These are phyloP conservation scores for Delitschia confertaspora DNA, from an alignment of 495 filamentous ascomycete genomes.

Conservation along the genomic window DNA sequence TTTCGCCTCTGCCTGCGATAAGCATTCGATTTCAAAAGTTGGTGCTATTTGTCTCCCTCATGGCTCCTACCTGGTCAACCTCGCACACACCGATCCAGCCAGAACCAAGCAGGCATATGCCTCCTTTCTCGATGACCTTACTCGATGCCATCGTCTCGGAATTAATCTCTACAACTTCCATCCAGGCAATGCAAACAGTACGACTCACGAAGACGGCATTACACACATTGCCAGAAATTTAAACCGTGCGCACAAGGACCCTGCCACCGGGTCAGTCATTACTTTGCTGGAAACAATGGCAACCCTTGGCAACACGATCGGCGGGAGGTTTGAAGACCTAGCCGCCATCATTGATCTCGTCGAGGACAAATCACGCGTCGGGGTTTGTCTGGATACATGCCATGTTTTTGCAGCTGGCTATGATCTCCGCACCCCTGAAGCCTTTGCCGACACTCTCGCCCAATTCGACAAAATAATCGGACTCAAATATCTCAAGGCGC, in stretches of 20 bases:
- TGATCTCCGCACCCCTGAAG: conserved; percentile 66
- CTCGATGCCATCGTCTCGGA: conserved; percentile 78
- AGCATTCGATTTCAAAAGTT: conserved; percentile 69
- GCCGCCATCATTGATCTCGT: conserved; percentile 70
- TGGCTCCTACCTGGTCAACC: conserved; percentile 92
- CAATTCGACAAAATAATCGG: conserved; percentile 78
- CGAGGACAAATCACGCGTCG: conserved; percentile 75
- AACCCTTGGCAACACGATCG: conserved; percentile 72
- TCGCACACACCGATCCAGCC: conserved; percentile 68
- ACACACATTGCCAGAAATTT: conserved; percentile 67
- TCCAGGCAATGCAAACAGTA: conserved; percentile 68
- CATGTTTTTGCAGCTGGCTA: conserved; percentile 92
- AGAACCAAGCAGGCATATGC: conserved; percentile 83
- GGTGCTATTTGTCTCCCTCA: conserved; percentile 60
- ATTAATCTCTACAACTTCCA: conserved; percentile 96
- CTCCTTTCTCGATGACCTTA: conserved; percentile 79
- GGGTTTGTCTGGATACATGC: conserved; percentile 94
- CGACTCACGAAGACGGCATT: conserved; percentile 58
- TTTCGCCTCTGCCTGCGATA: conserved; percentile 56
- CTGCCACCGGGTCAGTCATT: conserved; percentile 59
- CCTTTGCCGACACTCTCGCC: conserved; percentile 62
- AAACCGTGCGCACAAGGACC: conserved; percentile 60
- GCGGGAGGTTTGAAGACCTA: conserved; percentile 74
- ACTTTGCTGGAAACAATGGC: conserved; percentile 95
- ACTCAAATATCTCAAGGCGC: conserved; percentile 64